Evolutionary conservation across 2,329 filamentous ascomycete genomes (phyloP).

Genomic region (Aspergillus aculeatinus): DNA sequence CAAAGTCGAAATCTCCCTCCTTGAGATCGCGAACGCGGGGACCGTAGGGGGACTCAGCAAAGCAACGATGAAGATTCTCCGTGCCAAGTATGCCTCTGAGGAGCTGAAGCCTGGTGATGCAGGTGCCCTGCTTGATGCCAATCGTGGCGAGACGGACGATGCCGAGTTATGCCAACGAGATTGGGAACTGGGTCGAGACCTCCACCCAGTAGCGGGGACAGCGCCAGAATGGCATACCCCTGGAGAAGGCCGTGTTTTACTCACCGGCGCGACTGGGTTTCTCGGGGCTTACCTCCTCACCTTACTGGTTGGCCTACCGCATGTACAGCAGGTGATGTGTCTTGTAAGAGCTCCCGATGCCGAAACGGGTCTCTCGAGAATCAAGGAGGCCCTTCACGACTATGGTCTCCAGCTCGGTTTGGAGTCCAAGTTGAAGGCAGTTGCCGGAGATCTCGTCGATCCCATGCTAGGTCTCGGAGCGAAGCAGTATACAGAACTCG

Average conservation of each 20-base stretch:
- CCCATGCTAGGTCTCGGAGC: constrained; percentile 1
- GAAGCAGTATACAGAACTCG: constrained; percentile 4
- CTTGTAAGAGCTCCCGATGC: constrained; percentile 14
- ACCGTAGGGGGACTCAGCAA: constrained; percentile 17
- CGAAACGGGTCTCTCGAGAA: constrained; percentile 2
- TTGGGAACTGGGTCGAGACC: constrained; percentile 1
- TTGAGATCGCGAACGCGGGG: constrained; percentile 51
- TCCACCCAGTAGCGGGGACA: constrained; percentile 3
- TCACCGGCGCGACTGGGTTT: constrained; percentile 17
- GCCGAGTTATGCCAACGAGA: constrained; percentile 1
- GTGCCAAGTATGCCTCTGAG: constrained; percentile 10
- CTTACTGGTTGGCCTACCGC: constrained; percentile 2
- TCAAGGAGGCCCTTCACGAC: constrained; percentile 8
- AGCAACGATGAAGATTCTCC: constrained; percentile 9
- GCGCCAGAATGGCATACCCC: constrained; percentile 9
- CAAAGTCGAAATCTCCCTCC: constrained; percentile 43
- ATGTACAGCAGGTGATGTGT: constrained; percentile 16
- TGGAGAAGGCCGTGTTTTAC: constrained; percentile 15
- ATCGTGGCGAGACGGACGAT: not conserved
- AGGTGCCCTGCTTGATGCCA: too few relatives aligned
- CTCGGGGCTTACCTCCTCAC: constrained; percentile 16
- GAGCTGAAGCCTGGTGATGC: not conserved
- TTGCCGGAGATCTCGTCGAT: constrained; percentile 8
- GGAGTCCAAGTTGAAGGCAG: constrained; percentile 5
- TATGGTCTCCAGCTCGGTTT: constrained; percentile 8